phyloP scores from a whole-genome alignment of 768 basidiomycete genomes.

The Plicaturopsis crispa region DNA sequence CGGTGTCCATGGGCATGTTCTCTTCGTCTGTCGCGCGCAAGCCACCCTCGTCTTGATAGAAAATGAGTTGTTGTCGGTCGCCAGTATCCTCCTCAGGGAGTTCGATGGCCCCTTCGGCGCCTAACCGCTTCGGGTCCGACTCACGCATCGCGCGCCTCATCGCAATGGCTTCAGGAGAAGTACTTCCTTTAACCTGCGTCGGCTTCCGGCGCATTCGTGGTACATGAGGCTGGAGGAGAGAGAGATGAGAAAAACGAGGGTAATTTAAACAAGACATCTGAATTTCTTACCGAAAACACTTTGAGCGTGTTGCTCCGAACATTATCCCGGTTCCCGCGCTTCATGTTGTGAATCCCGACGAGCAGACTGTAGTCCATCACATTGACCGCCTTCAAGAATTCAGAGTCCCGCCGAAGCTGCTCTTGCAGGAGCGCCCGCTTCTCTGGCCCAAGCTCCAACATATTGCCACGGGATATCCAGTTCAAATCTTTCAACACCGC shows the following conservation, averaged over 20 bases:
- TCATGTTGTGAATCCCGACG: slow-evolving; percentile 90
- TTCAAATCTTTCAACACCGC: slow-evolving; percentile 95
- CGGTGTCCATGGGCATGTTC: slow-evolving; percentile 64
- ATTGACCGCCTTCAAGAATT: slow-evolving; percentile 70
- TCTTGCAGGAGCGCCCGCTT: slow-evolving; percentile 88
- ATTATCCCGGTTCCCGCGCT: slow-evolving; percentile 86
- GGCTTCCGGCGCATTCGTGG: slow-evolving; percentile 55
- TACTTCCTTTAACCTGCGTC: slow-evolving; percentile 47
- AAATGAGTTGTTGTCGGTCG: slow-evolving; percentile 71
- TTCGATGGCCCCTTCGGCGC: slow-evolving; percentile 35
- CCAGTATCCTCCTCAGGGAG: slow-evolving; percentile 60
- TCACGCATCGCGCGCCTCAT: slow-evolving; percentile 81
- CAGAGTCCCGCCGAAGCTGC: slow-evolving; percentile 82
- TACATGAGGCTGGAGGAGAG: slow-evolving; percentile 52
- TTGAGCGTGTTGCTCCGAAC: slow-evolving; percentile 84
- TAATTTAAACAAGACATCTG: slow-evolving; percentile 1
- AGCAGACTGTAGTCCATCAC: slow-evolving; percentile 98
- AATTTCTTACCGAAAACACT: slow-evolving; percentile 75
- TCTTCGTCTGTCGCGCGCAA: slow-evolving; percentile 82
- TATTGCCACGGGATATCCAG: slow-evolving; percentile 79
- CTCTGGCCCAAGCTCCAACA: slow-evolving; percentile 90
- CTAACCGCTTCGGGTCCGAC: slow-evolving; percentile 71
- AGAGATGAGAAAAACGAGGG: slow-evolving; percentile 2
- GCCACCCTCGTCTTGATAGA: slow-evolving; percentile 97
- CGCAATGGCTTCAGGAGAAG: slow-evolving; percentile 69